Evolutionary conservation across 139 green algal species (phyloP), one percentile per base, ranked within the genome.

Genomic region (Chlamydomonas urium): DNA sequence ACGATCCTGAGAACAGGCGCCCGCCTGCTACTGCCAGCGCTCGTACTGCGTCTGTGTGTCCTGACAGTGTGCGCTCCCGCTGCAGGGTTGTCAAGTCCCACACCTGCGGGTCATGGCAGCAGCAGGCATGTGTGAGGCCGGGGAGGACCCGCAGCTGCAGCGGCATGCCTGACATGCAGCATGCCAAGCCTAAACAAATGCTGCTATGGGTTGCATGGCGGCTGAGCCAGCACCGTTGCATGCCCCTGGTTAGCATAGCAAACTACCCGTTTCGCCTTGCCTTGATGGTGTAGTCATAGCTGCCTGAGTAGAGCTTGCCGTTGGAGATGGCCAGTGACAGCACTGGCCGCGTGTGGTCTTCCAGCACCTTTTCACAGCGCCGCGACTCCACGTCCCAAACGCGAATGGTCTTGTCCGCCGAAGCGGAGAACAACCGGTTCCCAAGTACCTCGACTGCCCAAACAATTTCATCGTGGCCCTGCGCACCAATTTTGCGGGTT

Each of bases 381-480:
- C 81, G 73, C 2, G 75, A 86, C 23, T 83, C 72, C 26, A 86
- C 85, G 66, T 97, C 89, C 93, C 93, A 98, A 4, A 94, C 90
- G 5, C 92, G 87, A 45, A 98, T 92, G 24, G 91, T 96, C 62
- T 93, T 93, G 80, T 98, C 93, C 17, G 92, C 92, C 2, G 87
- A 95, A 0, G 92, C 93, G 4, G 85, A 93, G 72, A 97, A 94
- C 6, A 97, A 75, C 1, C 81, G 73, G 50, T 74, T 66, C 21
- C 83, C 90, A 24, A 83, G 69, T 8, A 91, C 88, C 75, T 97
- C 89, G 19, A 97, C 83, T 10, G 92, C 91, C 93, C 93, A 98
- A 0, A 98, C 90, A 71, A 98, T 98, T 79, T 97, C 92, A 38
- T 97, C 88, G 72, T 98, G 93, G 0, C 92, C 93, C 82, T 95